phyloP scores from a whole-genome alignment of 2,329 filamentous ascomycete species.

The Neurospora sp. region DNA sequence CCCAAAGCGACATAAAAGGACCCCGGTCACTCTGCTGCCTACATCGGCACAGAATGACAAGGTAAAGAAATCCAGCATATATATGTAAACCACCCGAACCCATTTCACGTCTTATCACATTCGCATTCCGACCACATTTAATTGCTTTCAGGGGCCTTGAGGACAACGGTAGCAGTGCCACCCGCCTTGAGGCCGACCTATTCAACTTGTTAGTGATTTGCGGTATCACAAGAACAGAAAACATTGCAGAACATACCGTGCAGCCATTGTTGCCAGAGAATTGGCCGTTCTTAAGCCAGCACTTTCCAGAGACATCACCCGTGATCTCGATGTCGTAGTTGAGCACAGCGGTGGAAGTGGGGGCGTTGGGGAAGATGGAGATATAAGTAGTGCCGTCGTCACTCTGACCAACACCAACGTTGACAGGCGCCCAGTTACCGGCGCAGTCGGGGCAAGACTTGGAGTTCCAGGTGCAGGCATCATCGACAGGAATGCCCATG shows the following conservation, averaged over 20 bases:
- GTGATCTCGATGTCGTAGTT: conserved; percentile 71
- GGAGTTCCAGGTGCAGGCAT: conserved; percentile 69
- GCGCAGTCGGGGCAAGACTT: conserved; percentile 38
- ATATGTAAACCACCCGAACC: not conserved
- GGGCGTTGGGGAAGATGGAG: conserved; percentile 75
- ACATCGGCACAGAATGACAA: not conserved
- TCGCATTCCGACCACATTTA: conserved; percentile 1
- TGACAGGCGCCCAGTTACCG: conserved; percentile 83
- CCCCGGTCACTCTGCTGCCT: not conserved
- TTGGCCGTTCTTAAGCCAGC: conserved; percentile 55
- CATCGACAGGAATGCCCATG: conserved; percentile 51
- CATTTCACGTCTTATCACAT: not conserved
- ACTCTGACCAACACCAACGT: conserved; percentile 70
- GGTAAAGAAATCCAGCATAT: conserved; percentile 2
- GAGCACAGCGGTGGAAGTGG: conserved; percentile 60
- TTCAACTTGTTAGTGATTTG: conserved; percentile 12
- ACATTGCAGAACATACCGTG: conserved; percentile 55
- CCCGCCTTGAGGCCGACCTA: conserved; percentile 35
- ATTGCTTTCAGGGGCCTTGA: conserved; percentile 16
- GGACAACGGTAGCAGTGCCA: conserved; percentile 35
- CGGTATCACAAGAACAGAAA: conserved; percentile 1
- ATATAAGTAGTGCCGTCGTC: conserved; percentile 60
- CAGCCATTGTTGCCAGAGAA: conserved; percentile 61
- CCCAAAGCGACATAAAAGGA: not conserved
- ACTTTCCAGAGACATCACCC: conserved; percentile 51